These are phyloP conservation scores for Metschnikowia sp. DNA, from an alignment of 805 yeast genomes.

Conservation along the genomic window DNA sequence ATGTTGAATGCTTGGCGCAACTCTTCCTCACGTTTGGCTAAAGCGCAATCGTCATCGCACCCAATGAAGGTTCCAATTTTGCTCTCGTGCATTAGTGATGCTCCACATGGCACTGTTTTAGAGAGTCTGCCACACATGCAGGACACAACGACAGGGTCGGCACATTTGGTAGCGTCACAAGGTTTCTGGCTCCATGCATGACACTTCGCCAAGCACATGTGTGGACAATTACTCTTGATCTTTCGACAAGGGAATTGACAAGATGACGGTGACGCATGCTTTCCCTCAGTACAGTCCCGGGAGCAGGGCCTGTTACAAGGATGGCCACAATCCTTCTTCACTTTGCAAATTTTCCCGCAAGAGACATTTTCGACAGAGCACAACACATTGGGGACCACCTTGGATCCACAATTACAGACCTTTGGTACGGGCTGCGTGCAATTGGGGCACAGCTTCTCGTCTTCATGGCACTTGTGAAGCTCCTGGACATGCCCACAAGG, in stretches of 20 bases:
- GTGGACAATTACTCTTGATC: constrained; percentile 58
- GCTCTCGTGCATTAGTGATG: constrained; percentile 33
- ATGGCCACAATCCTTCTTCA: constrained; percentile 38
- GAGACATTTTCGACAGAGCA: constrained; percentile 69
- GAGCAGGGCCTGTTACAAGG: constrained; percentile 58
- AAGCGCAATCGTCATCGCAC: constrained; percentile 72
- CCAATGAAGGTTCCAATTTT: constrained; percentile 39
- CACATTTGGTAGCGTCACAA: constrained; percentile 55
- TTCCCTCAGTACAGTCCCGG: constrained; percentile 55
- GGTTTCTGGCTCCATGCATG: constrained; percentile 47
- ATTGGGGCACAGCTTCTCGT: constrained; percentile 62
- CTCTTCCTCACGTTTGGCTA: constrained; percentile 54
- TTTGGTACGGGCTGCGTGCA: constrained; percentile 62
- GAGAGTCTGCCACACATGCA: constrained; percentile 66
- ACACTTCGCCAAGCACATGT: constrained; percentile 59
- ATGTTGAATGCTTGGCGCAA: constrained; percentile 60
- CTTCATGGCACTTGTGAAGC: constrained; percentile 74
- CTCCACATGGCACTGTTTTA: constrained; percentile 54
- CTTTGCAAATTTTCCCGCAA: constrained; percentile 47
- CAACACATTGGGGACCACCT: constrained; percentile 55
- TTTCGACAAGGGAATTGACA: constrained; percentile 63
- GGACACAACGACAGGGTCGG: constrained; percentile 43
- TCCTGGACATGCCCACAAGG: constrained; percentile 71
- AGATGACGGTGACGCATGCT: constrained; percentile 44
- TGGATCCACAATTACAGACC: constrained; percentile 59